phyloP scores from a whole-genome alignment of 176 grass and related monocot genomes.

The Triticum monococcum region DNA sequence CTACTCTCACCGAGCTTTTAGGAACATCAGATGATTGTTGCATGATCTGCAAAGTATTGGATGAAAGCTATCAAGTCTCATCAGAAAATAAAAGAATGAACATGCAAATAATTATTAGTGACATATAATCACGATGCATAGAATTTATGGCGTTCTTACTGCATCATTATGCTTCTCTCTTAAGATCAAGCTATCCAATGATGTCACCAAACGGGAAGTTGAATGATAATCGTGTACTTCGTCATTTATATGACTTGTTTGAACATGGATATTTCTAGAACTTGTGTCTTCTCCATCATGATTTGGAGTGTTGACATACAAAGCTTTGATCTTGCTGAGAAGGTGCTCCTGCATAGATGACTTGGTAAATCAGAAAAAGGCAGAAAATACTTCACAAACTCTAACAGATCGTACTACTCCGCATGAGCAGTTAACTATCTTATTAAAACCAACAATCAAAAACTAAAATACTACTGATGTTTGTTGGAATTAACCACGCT shows the following conservation, averaged over 20 bases:
- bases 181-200: not conserved
- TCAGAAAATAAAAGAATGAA: not conserved
- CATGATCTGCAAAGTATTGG: not conserved
- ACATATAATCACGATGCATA: not conserved
- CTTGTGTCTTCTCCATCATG: not conserved
- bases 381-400: not conserved
- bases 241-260: not conserved
- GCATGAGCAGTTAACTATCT: not conserved
- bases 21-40: not conserved
- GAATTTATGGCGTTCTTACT: constrained; percentile 5
- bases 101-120: not conserved
- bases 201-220: not conserved
- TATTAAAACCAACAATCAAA: not conserved
- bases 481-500: too few relatives aligned
- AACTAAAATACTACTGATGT: not conserved
- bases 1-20: constrained; percentile 22
- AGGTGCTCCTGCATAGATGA: constrained; percentile 8
- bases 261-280: not conserved
- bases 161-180: not conserved
- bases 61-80: not conserved
- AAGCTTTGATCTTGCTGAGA: constrained; percentile 10
- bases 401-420: too few relatives aligned
- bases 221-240: not conserved
- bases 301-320: not conserved
- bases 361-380: not conserved